Evolutionary conservation across 2,329 filamentous ascomycete genomes (phyloP).

Genomic region (Penicillium sp.): DNA sequence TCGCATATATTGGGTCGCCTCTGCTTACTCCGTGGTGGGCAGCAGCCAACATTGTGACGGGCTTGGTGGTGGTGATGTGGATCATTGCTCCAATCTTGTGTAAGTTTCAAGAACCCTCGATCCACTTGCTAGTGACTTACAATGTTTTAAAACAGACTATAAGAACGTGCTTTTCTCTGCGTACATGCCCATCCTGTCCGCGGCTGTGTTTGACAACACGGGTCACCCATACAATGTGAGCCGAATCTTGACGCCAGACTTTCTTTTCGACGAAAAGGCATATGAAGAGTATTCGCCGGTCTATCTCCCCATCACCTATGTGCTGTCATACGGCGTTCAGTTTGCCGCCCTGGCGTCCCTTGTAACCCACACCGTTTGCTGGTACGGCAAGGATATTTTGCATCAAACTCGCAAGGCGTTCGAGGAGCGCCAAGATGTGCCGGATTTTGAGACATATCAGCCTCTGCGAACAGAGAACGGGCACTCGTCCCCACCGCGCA

Average conservation of each 20-base stretch:
- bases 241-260: constrained; percentile 75
- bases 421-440: constrained; percentile 59
- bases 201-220: constrained; percentile 82
- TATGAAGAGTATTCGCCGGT: constrained; percentile 82
- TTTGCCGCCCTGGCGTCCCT: constrained; percentile 80
- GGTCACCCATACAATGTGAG: constrained; percentile 79
- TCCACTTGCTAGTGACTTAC: constrained; percentile 5
- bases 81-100: constrained; percentile 74
- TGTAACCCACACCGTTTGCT: constrained; percentile 77
- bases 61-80: constrained; percentile 82
- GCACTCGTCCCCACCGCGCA: constrained; percentile 1
- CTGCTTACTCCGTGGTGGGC: constrained; percentile 85
- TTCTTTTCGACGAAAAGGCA: constrained; percentile 73
- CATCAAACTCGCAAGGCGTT: constrained; percentile 72
- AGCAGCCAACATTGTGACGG: constrained; percentile 79
- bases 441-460: constrained; percentile 54
- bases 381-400: constrained; percentile 83
- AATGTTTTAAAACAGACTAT: constrained; percentile 58
- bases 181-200: constrained; percentile 84
- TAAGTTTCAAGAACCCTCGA: constrained; percentile 28
- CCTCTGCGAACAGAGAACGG: constrained; percentile 41
- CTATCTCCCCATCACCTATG: constrained; percentile 84
- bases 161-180: constrained; percentile 76
- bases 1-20: constrained; percentile 83
- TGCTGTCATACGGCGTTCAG: constrained; percentile 81